Conservation (phyloP, 2,329 filamentous ascomycete genomes). For the Fusarium globosum region DNA sequence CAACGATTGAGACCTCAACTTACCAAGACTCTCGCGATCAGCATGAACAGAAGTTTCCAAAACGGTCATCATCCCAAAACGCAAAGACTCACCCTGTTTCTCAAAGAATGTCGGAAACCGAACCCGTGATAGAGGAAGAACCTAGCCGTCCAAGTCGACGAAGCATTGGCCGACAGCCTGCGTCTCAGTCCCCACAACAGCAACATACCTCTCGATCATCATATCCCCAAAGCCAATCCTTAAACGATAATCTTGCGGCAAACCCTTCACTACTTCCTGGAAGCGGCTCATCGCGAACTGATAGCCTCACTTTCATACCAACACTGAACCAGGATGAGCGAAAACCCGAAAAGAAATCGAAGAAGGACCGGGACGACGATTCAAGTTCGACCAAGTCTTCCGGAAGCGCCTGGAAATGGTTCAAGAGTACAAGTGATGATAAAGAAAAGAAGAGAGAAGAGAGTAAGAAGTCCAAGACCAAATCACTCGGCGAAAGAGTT, state of each 20-base stretch:
- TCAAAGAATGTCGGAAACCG: slow-evolving; percentile 40
- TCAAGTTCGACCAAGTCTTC: slow-evolving; percentile 76
- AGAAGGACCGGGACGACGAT: slow-evolving; percentile 76
- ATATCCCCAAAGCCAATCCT: slow-evolving; percentile 43
- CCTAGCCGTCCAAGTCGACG: slow-evolving; percentile 56
- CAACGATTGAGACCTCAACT: slow-evolving; percentile 74
- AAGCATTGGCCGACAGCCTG: slow-evolving; percentile 30
- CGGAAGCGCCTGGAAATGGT: slow-evolving; percentile 75
- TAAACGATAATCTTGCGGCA: slow-evolving; percentile 47
- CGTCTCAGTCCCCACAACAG: slow-evolving; percentile 38
- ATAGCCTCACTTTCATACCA: slow-evolving; percentile 83
- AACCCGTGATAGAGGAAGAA: slow-evolving; percentile 52
- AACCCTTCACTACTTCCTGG: slow-evolving; percentile 75
- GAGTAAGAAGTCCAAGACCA: slow-evolving; percentile 74
- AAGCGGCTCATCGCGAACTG: slow-evolving; percentile 74
- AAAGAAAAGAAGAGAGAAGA: slow-evolving; percentile 71
- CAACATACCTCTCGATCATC: slow-evolving; percentile 45
- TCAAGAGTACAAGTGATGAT: slow-evolving; percentile 80
- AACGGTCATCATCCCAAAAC: slow-evolving; percentile 66
- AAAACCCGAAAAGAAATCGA: slow-evolving; percentile 78
- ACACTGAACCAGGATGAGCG: slow-evolving; percentile 76
- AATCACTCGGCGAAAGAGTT: slow-evolving; percentile 64
- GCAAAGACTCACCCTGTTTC: slow-evolving; percentile 58
- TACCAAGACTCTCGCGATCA: slow-evolving; percentile 52
- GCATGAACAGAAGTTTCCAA: slow-evolving; percentile 56